Evolutionary conservation across 2,329 filamentous ascomycete species (phyloP), one percentile per base, ranked within the genome.

Genomic region (Clarireedia hainanense): DNA sequence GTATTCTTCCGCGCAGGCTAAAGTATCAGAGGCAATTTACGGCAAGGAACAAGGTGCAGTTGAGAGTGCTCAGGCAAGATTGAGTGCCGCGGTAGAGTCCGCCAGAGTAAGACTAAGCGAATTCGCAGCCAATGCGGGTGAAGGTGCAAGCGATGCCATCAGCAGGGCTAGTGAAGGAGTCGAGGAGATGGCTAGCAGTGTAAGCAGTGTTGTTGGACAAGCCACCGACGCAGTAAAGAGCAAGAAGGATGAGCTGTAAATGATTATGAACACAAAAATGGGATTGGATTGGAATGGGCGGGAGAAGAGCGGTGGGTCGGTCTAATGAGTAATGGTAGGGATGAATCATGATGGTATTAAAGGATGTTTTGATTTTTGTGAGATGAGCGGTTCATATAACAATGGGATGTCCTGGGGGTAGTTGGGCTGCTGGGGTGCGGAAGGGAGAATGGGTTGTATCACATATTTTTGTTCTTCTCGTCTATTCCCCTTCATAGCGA

Each of bases 211-310:
- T 10, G 68, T 72, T 23, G 66, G 61, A 49, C 65, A 70, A 43
- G 75, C 72, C 12, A 76, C 76, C 1, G 34, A 42, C 9, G 30
- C 20, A 17, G 40, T 36, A 7, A 24, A n/a, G 20, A 30, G 48
- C 12, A 69, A 70, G 52, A 79, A 76, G 65, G 79, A 80, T 65
- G 78, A 81, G 69, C 71, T 81, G 70, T 80, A 65, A 71, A 34
- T 34, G 30, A 34, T 42, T 42, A n/a, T 42, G 39, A 17, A 20
- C 17, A n/a, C 15, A 15, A 10, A 20, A 20, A 10, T 42, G 39
- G 17, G 39, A 20, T 14, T n/a, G 39, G 15, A 10, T 10, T 46
- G 42, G 42, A 23, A 46, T 46, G 3, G 42, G 20, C 24, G 2
- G 42, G 42, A 24, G 24, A 23, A 14, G 42, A 46, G 12, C 23